Percentiles rank a stretch among this genome's conserved stretches.
Conservation (phyloP, 805 yeast genomes). For the Blastobotrys attinorum region DNA sequence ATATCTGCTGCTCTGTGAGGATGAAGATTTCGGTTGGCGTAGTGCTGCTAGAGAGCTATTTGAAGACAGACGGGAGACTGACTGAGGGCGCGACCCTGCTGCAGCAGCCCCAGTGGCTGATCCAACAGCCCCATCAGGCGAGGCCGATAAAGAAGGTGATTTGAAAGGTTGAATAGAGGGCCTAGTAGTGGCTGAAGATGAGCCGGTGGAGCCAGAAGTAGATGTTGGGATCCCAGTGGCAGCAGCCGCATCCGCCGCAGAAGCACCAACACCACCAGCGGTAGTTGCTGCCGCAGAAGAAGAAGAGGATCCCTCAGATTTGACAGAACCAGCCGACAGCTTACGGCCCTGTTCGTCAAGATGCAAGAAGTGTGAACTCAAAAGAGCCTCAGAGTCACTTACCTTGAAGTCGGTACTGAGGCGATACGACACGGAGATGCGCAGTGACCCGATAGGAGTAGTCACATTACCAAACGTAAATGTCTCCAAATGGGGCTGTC, state of each 20-base stretch:
- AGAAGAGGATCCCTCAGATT: neutral
- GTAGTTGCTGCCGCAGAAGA: neutral
- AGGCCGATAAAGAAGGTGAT: constrained; percentile 48
- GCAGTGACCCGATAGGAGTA: constrained; percentile 67
- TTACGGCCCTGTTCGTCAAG: constrained; percentile 31
- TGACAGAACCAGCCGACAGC: neutral
- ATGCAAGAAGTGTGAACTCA: constrained; percentile 48
- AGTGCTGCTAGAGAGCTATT: constrained; percentile 35
- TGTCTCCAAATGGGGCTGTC: constrained; percentile 37
- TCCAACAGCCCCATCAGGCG: constrained; percentile 23
- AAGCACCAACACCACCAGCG: too few species aligned
- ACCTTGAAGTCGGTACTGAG: constrained; percentile 59
- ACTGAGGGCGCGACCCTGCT: neutral
- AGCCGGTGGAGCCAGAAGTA: neutral
- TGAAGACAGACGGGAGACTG: constrained; percentile 15
- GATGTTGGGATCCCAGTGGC: too few species aligned
- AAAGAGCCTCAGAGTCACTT: constrained; percentile 55
- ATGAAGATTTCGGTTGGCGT: constrained; percentile 26
- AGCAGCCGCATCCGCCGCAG: too few species aligned
- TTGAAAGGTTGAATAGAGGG: constrained; percentile 47
- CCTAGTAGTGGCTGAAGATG: neutral
- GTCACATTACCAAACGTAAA: constrained; percentile 60
- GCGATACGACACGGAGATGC: constrained; percentile 74
- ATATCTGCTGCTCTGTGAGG: constrained; percentile 28
- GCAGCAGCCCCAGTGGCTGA: too few species aligned